Percentiles rank a stretch among this genome's conserved stretches.
Evolutionary conservation across 1,284 basidiomycete genomes (phyloP).

Genomic region (Microbotryum lychnidis-dioicae): DNA sequence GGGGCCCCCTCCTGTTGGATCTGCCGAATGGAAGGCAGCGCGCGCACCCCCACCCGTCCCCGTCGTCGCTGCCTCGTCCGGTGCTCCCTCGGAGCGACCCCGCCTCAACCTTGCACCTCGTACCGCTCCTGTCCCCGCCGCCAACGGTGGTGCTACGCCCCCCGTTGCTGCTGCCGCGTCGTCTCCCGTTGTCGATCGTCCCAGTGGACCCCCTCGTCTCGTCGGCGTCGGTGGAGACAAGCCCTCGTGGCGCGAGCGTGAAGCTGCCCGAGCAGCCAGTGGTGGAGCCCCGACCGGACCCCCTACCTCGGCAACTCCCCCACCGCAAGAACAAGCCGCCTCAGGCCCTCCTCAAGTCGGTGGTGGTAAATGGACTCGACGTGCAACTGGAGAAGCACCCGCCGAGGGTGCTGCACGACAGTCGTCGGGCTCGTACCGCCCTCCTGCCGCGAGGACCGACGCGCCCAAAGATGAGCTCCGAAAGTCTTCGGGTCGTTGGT

Average conservation of each 20-base stretch:
- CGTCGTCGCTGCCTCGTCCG: slow-evolving; percentile 2
- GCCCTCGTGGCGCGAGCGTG: slow-evolving; percentile 22
- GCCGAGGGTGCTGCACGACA: too few relatives aligned
- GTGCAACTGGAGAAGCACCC: too few relatives aligned
- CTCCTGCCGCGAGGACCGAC: too few relatives aligned
- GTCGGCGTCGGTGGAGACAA: slow-evolving; percentile 12
- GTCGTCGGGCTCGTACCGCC: too few relatives aligned
- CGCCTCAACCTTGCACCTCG: slow-evolving; percentile 21
- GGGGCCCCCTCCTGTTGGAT: slow-evolving; percentile 14
- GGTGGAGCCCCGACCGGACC: neutral
- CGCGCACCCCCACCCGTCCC: slow-evolving; percentile 6
- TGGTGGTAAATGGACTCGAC: too few relatives aligned
- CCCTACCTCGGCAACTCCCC: too few relatives aligned
- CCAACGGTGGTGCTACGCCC: slow-evolving; percentile 8
- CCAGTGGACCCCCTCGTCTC: slow-evolving; percentile 17
- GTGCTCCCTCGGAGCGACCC: slow-evolving; percentile 21
- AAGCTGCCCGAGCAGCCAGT: slow-evolving; percentile 14
- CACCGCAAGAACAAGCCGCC: too few relatives aligned
- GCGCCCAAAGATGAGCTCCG: too few relatives aligned
- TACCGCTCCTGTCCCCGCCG: slow-evolving; percentile 5
- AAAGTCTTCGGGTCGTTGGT: too few relatives aligned
- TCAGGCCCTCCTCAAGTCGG: too few relatives aligned
- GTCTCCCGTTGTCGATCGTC: slow-evolving; percentile 6
- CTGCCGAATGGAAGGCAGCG: slow-evolving; percentile 24
- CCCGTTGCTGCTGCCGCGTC: slow-evolving; percentile 7